Evolutionary conservation across 257 asterid species (phyloP).

Genomic region (Solanum tacnaense): DNA sequence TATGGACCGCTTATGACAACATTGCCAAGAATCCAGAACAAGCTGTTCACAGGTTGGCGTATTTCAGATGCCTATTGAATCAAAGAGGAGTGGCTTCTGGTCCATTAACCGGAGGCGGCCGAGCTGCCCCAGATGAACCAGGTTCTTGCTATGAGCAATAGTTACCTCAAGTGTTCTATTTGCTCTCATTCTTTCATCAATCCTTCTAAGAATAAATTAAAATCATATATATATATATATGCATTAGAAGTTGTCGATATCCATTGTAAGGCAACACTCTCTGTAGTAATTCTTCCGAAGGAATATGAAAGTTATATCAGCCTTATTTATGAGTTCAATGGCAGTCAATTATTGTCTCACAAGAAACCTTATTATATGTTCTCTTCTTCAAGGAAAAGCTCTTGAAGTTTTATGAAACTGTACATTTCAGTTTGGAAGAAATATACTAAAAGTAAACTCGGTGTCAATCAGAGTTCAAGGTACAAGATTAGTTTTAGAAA

Average conservation of each 20-base stretch:
- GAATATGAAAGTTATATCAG: background rate
- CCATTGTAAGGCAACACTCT: background rate
- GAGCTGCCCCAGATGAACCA: constrained; percentile 53
- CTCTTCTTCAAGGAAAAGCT: background rate
- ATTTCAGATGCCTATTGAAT: constrained; percentile 77
- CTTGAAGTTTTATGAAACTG: background rate
- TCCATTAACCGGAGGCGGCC: constrained; percentile 56
- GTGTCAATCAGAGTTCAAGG: background rate
- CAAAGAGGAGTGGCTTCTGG: constrained; percentile 90
- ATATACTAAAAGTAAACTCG: background rate
- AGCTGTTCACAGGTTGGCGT: constrained; percentile 38
- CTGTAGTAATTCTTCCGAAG: background rate
- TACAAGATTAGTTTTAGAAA: background rate
- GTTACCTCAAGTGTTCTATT: background rate
- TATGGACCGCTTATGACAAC: constrained; percentile 59
- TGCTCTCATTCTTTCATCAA: background rate
- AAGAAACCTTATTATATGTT: background rate
- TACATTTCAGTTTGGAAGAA: background rate
- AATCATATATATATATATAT: background rate
- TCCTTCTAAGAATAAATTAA: background rate
- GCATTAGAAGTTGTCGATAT: background rate
- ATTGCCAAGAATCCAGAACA: constrained; percentile 49
- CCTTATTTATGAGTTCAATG: background rate
- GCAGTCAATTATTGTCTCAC: background rate
- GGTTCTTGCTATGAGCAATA: constrained; percentile 73